Conservation (phyloP, 179 eudicot species). For the Beta lomatogona region DNA sequence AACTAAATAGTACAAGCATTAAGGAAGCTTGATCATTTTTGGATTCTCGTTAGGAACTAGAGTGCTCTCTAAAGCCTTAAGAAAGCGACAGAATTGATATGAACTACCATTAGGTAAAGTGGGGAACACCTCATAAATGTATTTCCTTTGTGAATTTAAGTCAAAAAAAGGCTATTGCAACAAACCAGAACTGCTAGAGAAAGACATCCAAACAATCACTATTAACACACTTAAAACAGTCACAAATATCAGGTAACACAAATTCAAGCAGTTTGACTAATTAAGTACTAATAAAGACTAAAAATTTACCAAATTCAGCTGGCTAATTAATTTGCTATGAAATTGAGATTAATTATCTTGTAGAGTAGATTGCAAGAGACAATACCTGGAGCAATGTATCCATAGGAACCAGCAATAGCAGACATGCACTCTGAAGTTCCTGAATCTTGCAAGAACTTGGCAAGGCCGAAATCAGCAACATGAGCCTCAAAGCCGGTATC, state of each 20-base stretch:
- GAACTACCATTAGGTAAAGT: slow-evolving; percentile 27
- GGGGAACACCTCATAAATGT: slow-evolving; percentile 28
- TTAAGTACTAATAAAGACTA: not conserved
- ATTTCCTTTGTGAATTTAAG: slow-evolving; percentile 22
- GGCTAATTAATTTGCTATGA: not conserved
- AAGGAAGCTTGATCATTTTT: not conserved
- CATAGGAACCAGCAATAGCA: slow-evolving; percentile 96
- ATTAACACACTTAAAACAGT: not conserved
- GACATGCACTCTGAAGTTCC: slow-evolving; percentile 92
- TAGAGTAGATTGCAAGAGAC: not conserved
- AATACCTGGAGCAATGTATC: slow-evolving; percentile 95
- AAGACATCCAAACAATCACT: slow-evolving; percentile 25
- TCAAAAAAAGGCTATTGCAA: slow-evolving; percentile 29
- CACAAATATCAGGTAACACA: slow-evolving; percentile 13
- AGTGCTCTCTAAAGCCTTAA: slow-evolving; percentile 15
- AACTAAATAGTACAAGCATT: not conserved
- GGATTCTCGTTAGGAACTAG: slow-evolving; percentile 2
- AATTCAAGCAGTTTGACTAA: slow-evolving; percentile 19
- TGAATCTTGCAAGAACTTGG: slow-evolving; percentile 88
- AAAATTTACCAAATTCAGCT: not conserved
- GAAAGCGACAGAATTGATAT: slow-evolving; percentile 35
- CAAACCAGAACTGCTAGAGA: slow-evolving; percentile 6
- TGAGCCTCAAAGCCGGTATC: slow-evolving; percentile 84
- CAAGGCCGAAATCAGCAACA: slow-evolving; percentile 96
- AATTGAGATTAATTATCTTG: not conserved